Base-by-base conservation (phyloP, 768 basidiomycete genomes). In the Coprinopsis marcescibilis region DNA sequence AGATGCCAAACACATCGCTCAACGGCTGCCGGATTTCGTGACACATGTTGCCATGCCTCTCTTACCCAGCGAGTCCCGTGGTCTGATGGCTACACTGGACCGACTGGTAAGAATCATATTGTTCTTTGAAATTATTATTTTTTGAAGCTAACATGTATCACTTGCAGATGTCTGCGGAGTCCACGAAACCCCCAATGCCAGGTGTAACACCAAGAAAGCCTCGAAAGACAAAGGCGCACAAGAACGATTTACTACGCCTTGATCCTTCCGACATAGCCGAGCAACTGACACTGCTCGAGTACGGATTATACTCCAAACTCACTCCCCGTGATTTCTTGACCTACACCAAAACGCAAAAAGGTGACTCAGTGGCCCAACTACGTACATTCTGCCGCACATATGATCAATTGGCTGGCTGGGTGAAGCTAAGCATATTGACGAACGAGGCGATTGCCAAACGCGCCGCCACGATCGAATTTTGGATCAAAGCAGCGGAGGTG, bases 401-500 rank as follows among this genome's bases (percentile, higher is more conserved):
- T 57, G 83, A 85, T 55, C 75, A 75, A 54, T 61, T 89, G 25
- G 74, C 72, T 25, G 62, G 69, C 12, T 89, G 85, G 84, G 83
- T 88, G 15, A 83, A 80, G 57, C 62, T 61, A 27, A 85, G 78
- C 56, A 71, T 86, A 32, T 60, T 89, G 29, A 71, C 61, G 41
- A 66, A 69, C 40, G 75, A 80, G 6, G 64, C 64, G 3, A 61
- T 80, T 46, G 69, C 68, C 12, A 78, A 72, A 55, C 68, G 83
- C 35, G 74, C 80, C 6, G 73, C 80, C 45, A 74, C 71, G 13
- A 64, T 85, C 29, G 83, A 85, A 49, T 76, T 81, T 56, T 89
- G 85, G 85, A 81, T 88, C 53, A 81, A 76, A 57, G 81, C 86
- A 15, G 83, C 86, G 6, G 84, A 89, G 75, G 86, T 85, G 54